Evolutionary conservation across 306 rosid species (phyloP).

Genomic region (Corylus heterophylla): DNA sequence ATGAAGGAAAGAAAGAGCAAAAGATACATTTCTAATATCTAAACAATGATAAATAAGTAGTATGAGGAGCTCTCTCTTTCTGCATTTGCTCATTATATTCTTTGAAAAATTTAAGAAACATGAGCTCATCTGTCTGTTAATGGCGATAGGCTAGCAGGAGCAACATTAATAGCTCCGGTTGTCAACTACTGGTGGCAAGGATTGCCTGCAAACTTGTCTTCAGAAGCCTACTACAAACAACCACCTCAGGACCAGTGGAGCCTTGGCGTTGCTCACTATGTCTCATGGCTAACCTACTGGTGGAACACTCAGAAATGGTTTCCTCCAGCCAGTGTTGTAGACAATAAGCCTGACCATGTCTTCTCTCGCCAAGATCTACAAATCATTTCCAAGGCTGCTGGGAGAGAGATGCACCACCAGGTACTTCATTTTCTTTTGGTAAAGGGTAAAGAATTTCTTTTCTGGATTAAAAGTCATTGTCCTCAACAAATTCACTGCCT

Average conservation of each 20-base stretch:
- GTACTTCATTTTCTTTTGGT: constrained; percentile 10
- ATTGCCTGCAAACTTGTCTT: constrained; percentile 41
- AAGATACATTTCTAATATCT: background rate
- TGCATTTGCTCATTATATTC: too few relatives aligned
- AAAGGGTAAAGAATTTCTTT: background rate
- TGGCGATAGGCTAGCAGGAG: constrained; percentile 54
- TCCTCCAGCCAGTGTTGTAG: constrained; percentile 40
- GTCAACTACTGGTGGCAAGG: constrained; percentile 60
- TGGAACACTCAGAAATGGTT: constrained; percentile 60
- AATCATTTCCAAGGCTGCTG: constrained; percentile 7
- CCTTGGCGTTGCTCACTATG: constrained; percentile 46
- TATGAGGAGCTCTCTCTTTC: too few relatives aligned
- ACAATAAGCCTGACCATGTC: constrained; percentile 11
- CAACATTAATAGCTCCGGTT: constrained; percentile 44
- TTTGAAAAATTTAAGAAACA: too few relatives aligned
- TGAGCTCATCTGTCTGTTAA: background rate
- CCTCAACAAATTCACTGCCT: background rate
- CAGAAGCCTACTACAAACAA: constrained; percentile 38
- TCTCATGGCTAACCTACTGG: constrained; percentile 54
- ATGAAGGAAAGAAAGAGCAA: background rate
- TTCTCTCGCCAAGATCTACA: constrained; percentile 45
- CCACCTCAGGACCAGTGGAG: constrained; percentile 49
- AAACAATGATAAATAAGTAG: too few relatives aligned
- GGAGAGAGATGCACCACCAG: constrained; percentile 3
- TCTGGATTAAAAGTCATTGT: background rate